phyloP scores from a whole-genome alignment of 768 basidiomycete species.

The Boletus subparvulus region DNA sequence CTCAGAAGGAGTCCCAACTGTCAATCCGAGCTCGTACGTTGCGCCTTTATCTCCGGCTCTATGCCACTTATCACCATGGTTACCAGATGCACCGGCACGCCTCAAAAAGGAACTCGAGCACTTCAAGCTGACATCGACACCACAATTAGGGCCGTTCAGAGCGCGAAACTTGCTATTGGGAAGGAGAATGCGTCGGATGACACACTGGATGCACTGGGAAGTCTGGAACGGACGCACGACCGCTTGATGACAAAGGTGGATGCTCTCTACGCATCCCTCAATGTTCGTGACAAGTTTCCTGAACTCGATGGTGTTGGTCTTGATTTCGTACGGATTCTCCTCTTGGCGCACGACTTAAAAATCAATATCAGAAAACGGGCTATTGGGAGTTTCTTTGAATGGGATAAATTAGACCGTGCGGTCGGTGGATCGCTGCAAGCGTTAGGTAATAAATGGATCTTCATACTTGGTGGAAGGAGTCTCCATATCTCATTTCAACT shows the following conservation, averaged over 20 bases:
- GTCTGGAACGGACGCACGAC: neutral
- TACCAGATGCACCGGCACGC: neutral
- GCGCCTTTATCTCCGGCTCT: too few relatives aligned
- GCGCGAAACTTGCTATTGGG: too few relatives aligned
- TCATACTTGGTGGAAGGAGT: too few relatives aligned
- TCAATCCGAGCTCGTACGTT: neutral
- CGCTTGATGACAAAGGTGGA: neutral
- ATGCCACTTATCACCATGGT: too few relatives aligned
- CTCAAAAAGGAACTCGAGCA: neutral
- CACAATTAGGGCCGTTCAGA: too few relatives aligned
- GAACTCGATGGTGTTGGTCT: neutral
- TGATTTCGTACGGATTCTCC: neutral
- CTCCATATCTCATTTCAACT: neutral
- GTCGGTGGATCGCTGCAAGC: constrained; percentile 19
- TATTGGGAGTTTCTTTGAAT: constrained; percentile 1
- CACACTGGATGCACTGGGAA: neutral
- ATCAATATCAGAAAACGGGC: neutral
- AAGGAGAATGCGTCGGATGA: neutral
- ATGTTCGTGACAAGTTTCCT: neutral
- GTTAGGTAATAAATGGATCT: neutral
- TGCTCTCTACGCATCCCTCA: neutral
- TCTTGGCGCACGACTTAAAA: neutral
- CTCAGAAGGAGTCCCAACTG: neutral
- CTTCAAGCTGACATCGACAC: constrained; percentile 24
- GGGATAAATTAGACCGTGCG: neutral